Base-by-base conservation (phyloP, 2,329 filamentous ascomycete species). In the Hypoxylon sp. region DNA sequence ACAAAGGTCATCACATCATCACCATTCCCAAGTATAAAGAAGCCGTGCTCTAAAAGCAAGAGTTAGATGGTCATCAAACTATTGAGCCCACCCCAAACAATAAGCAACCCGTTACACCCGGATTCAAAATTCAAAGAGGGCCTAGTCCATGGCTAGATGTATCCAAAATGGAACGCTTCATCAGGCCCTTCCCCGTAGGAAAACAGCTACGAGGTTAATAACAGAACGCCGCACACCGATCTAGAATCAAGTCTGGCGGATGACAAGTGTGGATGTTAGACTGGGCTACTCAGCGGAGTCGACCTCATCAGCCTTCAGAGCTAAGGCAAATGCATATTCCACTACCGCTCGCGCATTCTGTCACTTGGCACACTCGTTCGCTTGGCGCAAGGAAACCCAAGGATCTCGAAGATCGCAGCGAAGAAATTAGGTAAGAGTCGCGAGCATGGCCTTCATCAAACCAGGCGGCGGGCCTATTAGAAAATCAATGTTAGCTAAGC, bases 401-500 rank as follows among this genome's bases (percentile, higher is more conserved):
- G 23, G 14, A 7, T 2, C 10, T 34, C n/a, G 53, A 4, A n/a
- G 17, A 10, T 45, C 7, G 25, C 11, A 49, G 19, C 7, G 9
- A 55, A 45, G 55, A 10, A 14, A 60, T n/a, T 75, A 93, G 51
- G 90, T 93, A 71, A 93, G 80, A 57, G 90, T 92, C 58, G 86
- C 86, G 79, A 93, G 82, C 90, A 92, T 92, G 56, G 90, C 89
- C 75, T 87, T 88, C 78, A 93, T 79, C 69, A 92, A 79, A 63
- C 81, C 83, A 62, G 90, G 88, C 68, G 87, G 86, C 52, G 90
- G 90, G 75, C 86, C 90, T 92, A 79, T 61, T 67, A 69, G 45
- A 41, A 41, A 30, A 36, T 65, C 21, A 46, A 23, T 61, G 66
- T 74, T 71, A 79, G 77, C 59, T 10, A 59, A 51, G 34, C 6